Percentiles rank a stretch among this genome's conserved stretches.
Conservation (phyloP, 139 green algal species). For the Diplosphaera chodatii region DNA sequence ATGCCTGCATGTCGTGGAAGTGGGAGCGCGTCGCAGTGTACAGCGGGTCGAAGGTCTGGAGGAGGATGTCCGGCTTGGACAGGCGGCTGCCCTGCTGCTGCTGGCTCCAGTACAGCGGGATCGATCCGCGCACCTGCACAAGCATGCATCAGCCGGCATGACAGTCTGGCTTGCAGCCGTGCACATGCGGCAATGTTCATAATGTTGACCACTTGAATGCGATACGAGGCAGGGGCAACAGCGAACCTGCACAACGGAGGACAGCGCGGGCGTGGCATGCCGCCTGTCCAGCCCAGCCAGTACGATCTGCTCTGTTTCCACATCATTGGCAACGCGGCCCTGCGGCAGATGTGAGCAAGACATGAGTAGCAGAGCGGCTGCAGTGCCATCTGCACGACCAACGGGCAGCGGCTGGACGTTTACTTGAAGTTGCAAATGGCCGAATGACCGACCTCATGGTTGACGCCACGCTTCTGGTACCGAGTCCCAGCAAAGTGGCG, state of each 20-base stretch:
- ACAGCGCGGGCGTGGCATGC: conserved; percentile 48
- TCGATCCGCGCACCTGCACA: conserved; percentile 78
- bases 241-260: conserved; percentile 53
- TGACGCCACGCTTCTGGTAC: neutral
- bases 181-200: too few species aligned
- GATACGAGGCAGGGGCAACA: too few species aligned
- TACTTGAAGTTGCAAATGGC: too few species aligned
- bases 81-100: conserved; percentile 24
- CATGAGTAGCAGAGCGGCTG: too few species aligned
- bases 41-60: conserved; percentile 81
- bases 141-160: neutral
- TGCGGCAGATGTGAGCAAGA: neutral
- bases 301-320: conserved; percentile 87
- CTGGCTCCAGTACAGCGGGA: conserved; percentile 94
- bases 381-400: too few species aligned
- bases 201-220: too few species aligned
- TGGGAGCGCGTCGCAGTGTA: conserved; percentile 46
- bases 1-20: conserved; percentile 32
- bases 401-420: too few species aligned
- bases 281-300: conserved; percentile 59
- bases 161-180: too few species aligned
- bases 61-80: conserved; percentile 71
- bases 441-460: neutral
- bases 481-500: conserved; percentile 92
- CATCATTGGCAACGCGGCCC: conserved; percentile 91